phyloP scores from a whole-genome alignment of 129 eudicot species.

The Chrysanthemum makinoi region DNA sequence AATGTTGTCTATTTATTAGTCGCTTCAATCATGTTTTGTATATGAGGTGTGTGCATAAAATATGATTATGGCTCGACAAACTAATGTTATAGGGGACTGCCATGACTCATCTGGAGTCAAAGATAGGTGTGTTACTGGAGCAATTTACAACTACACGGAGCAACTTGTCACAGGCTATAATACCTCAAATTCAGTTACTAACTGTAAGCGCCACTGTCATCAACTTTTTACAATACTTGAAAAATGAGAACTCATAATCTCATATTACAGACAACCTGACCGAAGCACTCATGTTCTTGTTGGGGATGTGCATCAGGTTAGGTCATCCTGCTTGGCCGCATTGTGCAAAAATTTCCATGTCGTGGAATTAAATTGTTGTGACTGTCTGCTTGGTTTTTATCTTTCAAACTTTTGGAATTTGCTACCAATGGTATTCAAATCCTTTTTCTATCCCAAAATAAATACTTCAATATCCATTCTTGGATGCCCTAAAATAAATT shows the following conservation, averaged over 20 bases:
- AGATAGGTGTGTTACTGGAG: constrained; percentile 90
- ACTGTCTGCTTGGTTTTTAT: constrained; percentile 3
- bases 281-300: constrained; percentile 95
- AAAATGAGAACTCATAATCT: constrained; percentile 21
- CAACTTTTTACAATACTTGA: neutral
- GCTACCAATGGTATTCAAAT: neutral
- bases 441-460: neutral
- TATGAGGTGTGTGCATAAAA: neutral
- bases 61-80: constrained; percentile 7
- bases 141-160: constrained; percentile 88
- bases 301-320: constrained; percentile 98
- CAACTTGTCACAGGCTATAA: constrained; percentile 59
- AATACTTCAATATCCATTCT: neutral
- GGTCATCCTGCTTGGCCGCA: constrained; percentile 26
- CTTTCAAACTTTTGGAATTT: neutral
- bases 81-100: constrained; percentile 73
- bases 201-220: constrained; percentile 38
- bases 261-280: constrained; percentile 76
- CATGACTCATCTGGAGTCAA: constrained; percentile 76
- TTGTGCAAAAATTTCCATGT: neutral
- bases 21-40: neutral
- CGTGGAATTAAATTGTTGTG: too few species aligned
- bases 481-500: neutral
- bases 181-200: constrained; percentile 39
- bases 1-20: neutral